phyloP scores from a whole-genome alignment of 2,329 filamentous ascomycete genomes.

The Ilyonectria robusta region DNA sequence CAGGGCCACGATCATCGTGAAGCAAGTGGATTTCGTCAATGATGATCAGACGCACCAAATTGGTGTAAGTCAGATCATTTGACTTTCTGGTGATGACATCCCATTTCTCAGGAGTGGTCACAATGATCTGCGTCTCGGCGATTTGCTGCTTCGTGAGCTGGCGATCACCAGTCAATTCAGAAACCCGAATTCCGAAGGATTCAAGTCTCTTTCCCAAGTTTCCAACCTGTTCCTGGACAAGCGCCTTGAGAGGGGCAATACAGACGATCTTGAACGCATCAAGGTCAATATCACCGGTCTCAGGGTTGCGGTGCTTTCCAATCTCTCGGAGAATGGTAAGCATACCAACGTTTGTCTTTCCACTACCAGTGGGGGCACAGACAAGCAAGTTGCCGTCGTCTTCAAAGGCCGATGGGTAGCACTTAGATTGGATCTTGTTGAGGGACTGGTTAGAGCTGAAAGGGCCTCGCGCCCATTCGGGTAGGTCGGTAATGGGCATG shows the following conservation, averaged over 20 bases:
- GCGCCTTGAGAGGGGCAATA: constrained; percentile 93
- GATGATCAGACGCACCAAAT: constrained; percentile 94
- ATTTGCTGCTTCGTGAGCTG: constrained; percentile 99
- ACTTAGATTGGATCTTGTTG: constrained; percentile 96
- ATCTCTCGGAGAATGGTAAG: constrained; percentile 95
- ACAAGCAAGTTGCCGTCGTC: constrained; percentile 98
- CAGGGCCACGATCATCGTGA: constrained; percentile 96
- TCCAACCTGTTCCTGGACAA: constrained; percentile 98
- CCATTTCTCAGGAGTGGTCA: constrained; percentile 99
- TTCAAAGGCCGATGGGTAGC: constrained; percentile 90
- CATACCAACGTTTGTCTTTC: constrained; percentile 99
- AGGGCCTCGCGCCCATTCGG: constrained; percentile 90
- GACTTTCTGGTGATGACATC: constrained; percentile 99
- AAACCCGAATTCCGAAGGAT: constrained; percentile 90
- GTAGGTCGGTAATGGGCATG: constrained; percentile 88
- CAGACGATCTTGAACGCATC: constrained; percentile 99
- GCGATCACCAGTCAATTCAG: constrained; percentile 97
- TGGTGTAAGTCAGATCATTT: constrained; percentile 96
- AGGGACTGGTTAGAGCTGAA: constrained; percentile 90
- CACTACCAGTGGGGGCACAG: constrained; percentile 96
- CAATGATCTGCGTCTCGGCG: constrained; percentile 96
- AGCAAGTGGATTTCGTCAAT: constrained; percentile 99
- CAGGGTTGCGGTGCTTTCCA: constrained; percentile 90
- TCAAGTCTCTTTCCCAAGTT: constrained; percentile 95
- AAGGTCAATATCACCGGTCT: constrained; percentile 93